These are phyloP conservation scores for Aspergillus sclerotialis DNA, from an alignment of 2,329 filamentous ascomycete genomes.

Conservation along the genomic window DNA sequence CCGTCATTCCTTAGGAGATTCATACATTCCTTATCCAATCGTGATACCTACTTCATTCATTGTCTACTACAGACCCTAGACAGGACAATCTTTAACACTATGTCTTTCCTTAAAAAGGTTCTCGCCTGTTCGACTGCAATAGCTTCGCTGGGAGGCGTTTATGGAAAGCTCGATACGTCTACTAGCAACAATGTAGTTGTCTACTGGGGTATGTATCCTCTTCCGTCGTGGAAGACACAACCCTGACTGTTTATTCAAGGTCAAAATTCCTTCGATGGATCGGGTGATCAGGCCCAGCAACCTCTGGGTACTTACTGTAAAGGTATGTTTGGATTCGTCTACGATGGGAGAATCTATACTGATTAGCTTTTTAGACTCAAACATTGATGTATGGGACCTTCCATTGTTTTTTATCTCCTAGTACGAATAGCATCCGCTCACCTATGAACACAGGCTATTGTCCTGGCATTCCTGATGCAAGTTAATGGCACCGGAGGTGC, in stretches of 20 bases:
- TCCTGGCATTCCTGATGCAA: conserved; percentile 55
- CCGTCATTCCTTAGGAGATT: not conserved
- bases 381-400: conserved; percentile 16
- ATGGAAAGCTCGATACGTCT: conserved; percentile 39
- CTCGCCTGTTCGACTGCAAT: conserved; percentile 21
- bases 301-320: conserved; percentile 54
- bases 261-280: conserved; percentile 55
- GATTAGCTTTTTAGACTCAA: conserved; percentile 15
- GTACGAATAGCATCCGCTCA: too few relatives aligned
- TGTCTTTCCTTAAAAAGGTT: conserved; percentile 19
- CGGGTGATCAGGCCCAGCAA: conserved; percentile 44
- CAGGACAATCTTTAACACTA: conserved; percentile 9
- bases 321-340: conserved; percentile 38
- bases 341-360: conserved; percentile 1
- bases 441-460: conserved; percentile 46
- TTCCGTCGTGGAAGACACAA: not conserved
- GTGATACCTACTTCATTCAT: conserved; percentile 3
- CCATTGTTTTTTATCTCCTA: not conserved
- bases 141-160: conserved; percentile 22
- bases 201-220: conserved; percentile 51
- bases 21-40: conserved; percentile 7
- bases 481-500: conserved; percentile 46
- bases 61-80: not conserved
- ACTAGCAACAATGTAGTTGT: conserved; percentile 52
- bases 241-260: conserved; percentile 20